Evolutionary conservation across 495 filamentous ascomycete genomes (phyloP), one percentile per base, ranked within the genome.

Genomic region (Penicillium nucicola): DNA sequence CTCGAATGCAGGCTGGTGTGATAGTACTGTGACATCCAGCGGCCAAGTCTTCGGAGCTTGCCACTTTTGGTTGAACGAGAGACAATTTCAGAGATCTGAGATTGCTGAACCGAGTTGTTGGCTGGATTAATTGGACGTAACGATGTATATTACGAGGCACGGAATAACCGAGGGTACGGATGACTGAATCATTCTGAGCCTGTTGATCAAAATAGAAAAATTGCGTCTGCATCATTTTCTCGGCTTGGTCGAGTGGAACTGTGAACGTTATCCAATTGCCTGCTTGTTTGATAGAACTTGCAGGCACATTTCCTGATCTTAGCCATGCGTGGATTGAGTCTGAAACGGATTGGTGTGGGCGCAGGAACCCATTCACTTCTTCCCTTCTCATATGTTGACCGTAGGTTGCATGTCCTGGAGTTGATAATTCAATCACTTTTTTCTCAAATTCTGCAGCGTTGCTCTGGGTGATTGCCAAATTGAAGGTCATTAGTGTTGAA

Each of bases 351-450:
- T 61, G 52, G 1, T 61, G 66, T 2, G 83, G 80, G 42, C 67
- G 70, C 42, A 85, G 52, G 48, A 81, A 69, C 0, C 69, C 64
- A 41, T 68, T 69, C 41, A 84, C 62, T 52, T 82, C 72, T 15
- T 82, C 73, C n/a, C 76, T 72, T 44, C 74, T 78, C 72, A 89
- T 75, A 49, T 88, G 80, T 40, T 78, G 64, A 1, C 87, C 86
- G 62, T 89, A 89, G 4, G 62, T 69, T 3, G 72, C 64, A 52
- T 85, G 76, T 4, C 71, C 72, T 3, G 86, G 87, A 3, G 80
- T 83, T 14, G 84, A 84, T 25, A 90, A 70, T 8, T 84, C 77
- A 28, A 83, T 69, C 18, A 88, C 74, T 15, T 67, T 75, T 48
- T 82, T 69, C 60, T 89, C 84, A 33, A 89, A 81, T 11, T 74